phyloP scores from a whole-genome alignment of 2,329 filamentous ascomycete genomes.

The Botryosphaeria dothidea region DNA sequence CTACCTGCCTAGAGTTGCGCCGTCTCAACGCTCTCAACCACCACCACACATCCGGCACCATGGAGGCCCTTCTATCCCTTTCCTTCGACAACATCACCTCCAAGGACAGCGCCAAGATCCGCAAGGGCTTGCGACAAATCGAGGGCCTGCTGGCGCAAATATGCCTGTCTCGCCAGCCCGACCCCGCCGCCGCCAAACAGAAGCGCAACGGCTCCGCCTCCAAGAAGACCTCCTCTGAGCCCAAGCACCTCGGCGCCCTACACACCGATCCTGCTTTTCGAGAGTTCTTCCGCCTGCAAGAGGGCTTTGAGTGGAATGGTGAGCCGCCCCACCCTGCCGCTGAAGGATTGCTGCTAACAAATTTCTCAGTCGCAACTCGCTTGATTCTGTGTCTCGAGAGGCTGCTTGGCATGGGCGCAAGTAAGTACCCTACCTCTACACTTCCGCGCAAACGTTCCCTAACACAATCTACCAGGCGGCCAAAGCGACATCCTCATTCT shows the following conservation, averaged over 20 bases:
- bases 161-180: slow-evolving; percentile 65
- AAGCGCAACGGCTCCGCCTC: slow-evolving; percentile 41
- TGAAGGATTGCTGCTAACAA: background rate
- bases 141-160: slow-evolving; percentile 93
- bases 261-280: slow-evolving; percentile 83
- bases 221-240: slow-evolving; percentile 28
- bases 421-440: slow-evolving; percentile 31
- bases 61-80: slow-evolving; percentile 90
- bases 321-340: slow-evolving; percentile 25
- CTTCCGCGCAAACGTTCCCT: background rate
- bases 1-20: background rate
- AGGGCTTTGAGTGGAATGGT: slow-evolving; percentile 97
- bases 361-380: slow-evolving; percentile 68
- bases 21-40: slow-evolving; percentile 9
- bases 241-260: slow-evolving; percentile 64
- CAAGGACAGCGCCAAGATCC: slow-evolving; percentile 84
- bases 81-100: slow-evolving; percentile 97
- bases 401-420: slow-evolving; percentile 74
- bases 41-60: slow-evolving; percentile 40
- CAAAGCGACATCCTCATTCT: slow-evolving; percentile 88
- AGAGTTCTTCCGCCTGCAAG: slow-evolving; percentile 95
- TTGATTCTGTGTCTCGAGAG: slow-evolving; percentile 84
- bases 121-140: slow-evolving; percentile 90
- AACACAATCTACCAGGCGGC: slow-evolving; percentile 53
- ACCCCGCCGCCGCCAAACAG: slow-evolving; percentile 26